Base-by-base conservation (phyloP, 805 yeast species). In the Metschnikowia cubensis region DNA sequence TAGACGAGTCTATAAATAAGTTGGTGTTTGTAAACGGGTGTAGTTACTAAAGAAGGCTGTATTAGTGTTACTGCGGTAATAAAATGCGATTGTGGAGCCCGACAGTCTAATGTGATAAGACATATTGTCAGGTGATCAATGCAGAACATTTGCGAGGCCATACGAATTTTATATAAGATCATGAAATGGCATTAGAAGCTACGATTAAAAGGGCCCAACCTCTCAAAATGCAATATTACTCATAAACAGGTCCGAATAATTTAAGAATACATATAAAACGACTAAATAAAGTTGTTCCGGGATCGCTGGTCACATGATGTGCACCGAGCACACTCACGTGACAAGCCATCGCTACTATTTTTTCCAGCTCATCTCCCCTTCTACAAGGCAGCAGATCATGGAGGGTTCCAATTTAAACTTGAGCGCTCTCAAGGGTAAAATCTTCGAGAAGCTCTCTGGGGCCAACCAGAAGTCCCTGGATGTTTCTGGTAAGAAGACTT, bases 351-450 rank as follows among this genome's bases (percentile, higher is more conserved):
- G 40, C 46, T 35, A 35, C 17, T 22, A 43, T 22, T 35, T 35
- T 35, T 43, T 43, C 45, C 37, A 21, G 45, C 45, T 42, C 45
- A 42, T 42, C 43, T 42, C 47, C 7, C 14, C 48, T 42, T 34
- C 15, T 21, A 20, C 42, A 25, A 39, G 34, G 34, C 38, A 43
- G 17, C 36, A 35, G 47, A 49, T 22, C 36, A 78, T 79, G 83
- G 80, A 74, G 49, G 64, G 71, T 36, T 61, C 74, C 8, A 71
- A 68, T 51, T 64, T 80, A 56, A 77, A 73, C 64, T 65, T 80
- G 54, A 65, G 84, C 43, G 80, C 87, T 22, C 71, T 86, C 63
- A 85, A 77, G 66, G 88, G 81, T 55, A 85, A 80, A 64, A 82
- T 86, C 38, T 68, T 84, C 21, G 75, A 71, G 41, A 83, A 84